phyloP scores from a whole-genome alignment of 352 stramenopile genomes.

The Halophytophthora polymorphica region DNA sequence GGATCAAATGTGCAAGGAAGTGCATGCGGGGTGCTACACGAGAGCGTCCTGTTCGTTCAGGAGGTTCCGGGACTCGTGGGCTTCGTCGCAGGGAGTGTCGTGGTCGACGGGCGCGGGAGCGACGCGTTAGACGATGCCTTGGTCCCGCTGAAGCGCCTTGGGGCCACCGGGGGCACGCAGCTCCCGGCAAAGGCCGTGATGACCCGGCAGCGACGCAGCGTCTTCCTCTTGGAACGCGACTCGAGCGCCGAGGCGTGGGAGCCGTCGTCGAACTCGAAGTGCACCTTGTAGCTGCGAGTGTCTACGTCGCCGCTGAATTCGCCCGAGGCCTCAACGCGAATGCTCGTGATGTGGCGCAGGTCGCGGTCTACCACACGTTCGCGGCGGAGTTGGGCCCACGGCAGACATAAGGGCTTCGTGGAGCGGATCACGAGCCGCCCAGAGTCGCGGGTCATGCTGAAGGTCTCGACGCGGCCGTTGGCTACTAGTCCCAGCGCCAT shows the following conservation, averaged over 20 bases:
- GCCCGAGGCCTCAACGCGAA: constrained; percentile 57
- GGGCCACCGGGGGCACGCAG: constrained; percentile 11
- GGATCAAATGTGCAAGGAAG: no score
- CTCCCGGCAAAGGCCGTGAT: constrained; percentile 53
- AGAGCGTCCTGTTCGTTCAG: constrained; percentile 9
- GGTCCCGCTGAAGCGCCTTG: constrained; percentile 14
- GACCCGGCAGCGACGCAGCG: constrained; percentile 40
- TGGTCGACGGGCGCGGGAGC: not conserved
- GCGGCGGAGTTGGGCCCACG: constrained; percentile 28
- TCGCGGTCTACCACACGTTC: constrained; percentile 45
- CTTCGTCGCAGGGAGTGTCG: no score
- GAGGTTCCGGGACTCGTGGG: no score
- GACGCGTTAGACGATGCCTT: constrained; percentile 11
- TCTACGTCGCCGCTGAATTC: constrained; percentile 69
- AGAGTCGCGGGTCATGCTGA: constrained; percentile 54
- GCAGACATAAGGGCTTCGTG: constrained; percentile 47
- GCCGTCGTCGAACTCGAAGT: constrained; percentile 72
- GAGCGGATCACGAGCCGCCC: constrained; percentile 37
- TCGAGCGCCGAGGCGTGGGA: constrained; percentile 50
- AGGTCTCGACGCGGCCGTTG: constrained; percentile 58
- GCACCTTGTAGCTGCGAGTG: constrained; percentile 65
- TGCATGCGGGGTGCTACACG: constrained; percentile 10
- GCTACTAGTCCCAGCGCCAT: constrained; percentile 36
- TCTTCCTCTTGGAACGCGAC: constrained; percentile 56
- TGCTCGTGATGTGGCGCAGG: constrained; percentile 52